phyloP scores from a whole-genome alignment of 176 grass and related monocot genomes.

The Phragmites australis region DNA sequence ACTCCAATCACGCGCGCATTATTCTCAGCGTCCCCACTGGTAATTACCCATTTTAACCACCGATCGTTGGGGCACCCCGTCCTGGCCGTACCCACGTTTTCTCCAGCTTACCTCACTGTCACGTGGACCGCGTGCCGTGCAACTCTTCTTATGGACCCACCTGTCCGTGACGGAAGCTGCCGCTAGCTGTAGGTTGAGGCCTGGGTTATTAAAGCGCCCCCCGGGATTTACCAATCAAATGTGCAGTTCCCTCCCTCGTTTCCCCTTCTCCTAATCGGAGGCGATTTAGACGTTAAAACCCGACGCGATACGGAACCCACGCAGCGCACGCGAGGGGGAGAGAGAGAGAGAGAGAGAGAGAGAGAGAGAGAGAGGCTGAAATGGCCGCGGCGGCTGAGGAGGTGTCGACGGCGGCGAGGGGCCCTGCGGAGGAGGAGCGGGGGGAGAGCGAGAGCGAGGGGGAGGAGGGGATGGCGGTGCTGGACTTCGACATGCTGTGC shows the following conservation, averaged over 20 bases:
- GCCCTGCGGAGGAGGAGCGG: background rate
- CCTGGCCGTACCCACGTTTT: background rate
- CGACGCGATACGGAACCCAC: slow-evolving; percentile 15
- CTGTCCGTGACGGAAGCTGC: background rate
- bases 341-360: background rate
- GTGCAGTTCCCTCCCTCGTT: background rate
- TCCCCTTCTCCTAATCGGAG: slow-evolving; percentile 1
- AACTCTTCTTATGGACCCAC: background rate
- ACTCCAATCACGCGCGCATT: slow-evolving; percentile 29
- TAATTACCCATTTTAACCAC: slow-evolving; percentile 39
- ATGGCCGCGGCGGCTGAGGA: slow-evolving; percentile 2
- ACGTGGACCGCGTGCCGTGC: background rate
- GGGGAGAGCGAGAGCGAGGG: slow-evolving; percentile 29
- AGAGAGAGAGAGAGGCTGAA: background rate
- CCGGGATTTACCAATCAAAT: slow-evolving; percentile 20
- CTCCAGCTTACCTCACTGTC: fast-evolving
- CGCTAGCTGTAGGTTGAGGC: background rate
- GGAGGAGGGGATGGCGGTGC: slow-evolving; percentile 51
- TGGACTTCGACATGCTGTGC: slow-evolving; percentile 98
- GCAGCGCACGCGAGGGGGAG: background rate
- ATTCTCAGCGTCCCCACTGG: slow-evolving; percentile 10
- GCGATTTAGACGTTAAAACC: slow-evolving; percentile 54
- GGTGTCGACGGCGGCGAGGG: slow-evolving; percentile 19
- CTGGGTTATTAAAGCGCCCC: background rate
- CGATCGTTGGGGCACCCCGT: background rate